A percentile compares a stretch with the other conserved stretches of the same genome.
These are phyloP conservation scores for Fusarium keratoplasticum DNA, from an alignment of 2,329 filamentous ascomycete species.

Conservation along the genomic window DNA sequence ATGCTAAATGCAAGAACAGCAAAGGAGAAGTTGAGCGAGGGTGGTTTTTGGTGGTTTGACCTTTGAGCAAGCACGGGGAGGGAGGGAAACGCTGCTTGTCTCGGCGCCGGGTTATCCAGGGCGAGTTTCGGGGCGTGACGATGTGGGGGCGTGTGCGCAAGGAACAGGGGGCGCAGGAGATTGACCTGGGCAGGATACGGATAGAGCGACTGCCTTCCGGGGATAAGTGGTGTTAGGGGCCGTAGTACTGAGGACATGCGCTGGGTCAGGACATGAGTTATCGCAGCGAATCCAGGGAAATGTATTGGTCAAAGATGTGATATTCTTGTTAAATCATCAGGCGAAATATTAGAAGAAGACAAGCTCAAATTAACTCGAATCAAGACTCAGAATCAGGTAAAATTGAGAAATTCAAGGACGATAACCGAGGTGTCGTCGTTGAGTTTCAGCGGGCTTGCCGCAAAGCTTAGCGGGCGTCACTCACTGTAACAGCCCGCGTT, in stretches of 20 bases:
- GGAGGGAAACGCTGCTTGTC: slow-evolving; percentile 42
- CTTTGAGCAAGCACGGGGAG: slow-evolving; percentile 28
- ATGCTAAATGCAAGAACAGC: slow-evolving; percentile 40
- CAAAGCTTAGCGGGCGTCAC: background rate
- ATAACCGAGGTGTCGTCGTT: background rate
- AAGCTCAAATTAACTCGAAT: background rate
- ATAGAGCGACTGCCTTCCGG: slow-evolving; percentile 9
- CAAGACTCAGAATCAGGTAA: background rate
- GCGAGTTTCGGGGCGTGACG: slow-evolving; percentile 25
- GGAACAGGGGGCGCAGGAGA: slow-evolving; percentile 32
- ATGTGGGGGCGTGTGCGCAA: slow-evolving; percentile 22
- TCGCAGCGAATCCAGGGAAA: background rate
- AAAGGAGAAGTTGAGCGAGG: slow-evolving; percentile 35
- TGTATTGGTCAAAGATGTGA: background rate
- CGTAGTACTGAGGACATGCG: background rate
- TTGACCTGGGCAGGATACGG: slow-evolving; percentile 26
- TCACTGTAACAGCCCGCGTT: background rate
- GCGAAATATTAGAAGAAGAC: background rate
- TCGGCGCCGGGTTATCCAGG: slow-evolving; percentile 44
- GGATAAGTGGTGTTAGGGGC: background rate
- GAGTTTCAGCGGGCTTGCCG: slow-evolving; percentile 7
- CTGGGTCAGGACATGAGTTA: background rate
- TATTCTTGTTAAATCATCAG: background rate
- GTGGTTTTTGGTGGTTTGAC: slow-evolving; percentile 41
- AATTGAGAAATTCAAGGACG: background rate